Evolutionary conservation across 345 rosid species (phyloP).

Genomic region (Pseudoturritis turrita): DNA sequence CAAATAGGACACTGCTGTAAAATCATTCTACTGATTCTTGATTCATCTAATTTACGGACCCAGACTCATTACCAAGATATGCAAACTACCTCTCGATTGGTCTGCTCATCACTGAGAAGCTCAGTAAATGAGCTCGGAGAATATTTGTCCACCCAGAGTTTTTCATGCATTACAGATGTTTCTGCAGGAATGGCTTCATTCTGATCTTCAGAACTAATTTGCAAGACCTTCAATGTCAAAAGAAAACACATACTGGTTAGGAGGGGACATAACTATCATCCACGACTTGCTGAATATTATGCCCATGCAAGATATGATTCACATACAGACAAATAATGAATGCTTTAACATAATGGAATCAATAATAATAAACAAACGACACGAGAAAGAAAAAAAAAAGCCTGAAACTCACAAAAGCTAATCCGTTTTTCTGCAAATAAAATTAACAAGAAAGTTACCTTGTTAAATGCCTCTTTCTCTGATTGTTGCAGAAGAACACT

Average conservation of each 20-base stretch:
- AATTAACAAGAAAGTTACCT: slow-evolving; percentile 37
- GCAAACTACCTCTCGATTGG: slow-evolving; percentile 81
- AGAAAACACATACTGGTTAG: slow-evolving; percentile 6
- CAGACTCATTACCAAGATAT: not conserved
- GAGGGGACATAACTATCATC: not conserved
- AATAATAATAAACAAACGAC: not conserved
- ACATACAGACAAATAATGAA: not conserved
- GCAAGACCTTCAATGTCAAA: slow-evolving; percentile 60
- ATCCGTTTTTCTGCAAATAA: not conserved
- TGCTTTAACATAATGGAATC: not conserved
- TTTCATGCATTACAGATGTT: slow-evolving; percentile 44
- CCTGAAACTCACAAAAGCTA: not conserved
- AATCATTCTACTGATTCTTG: not conserved
- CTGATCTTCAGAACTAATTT: slow-evolving; percentile 55
- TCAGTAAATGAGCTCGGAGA: slow-evolving; percentile 92
- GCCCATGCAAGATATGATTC: not conserved
- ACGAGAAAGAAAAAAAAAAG: not conserved
- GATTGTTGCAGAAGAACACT: slow-evolving; percentile 57
- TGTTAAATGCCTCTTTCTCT: slow-evolving; percentile 73
- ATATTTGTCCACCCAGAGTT: slow-evolving; percentile 95
- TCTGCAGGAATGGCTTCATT: slow-evolving; percentile 38
- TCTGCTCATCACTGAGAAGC: slow-evolving; percentile 96
- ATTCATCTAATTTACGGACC: not conserved
- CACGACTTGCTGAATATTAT: not conserved
- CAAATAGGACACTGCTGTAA: not conserved